A percentile compares a stretch with the other conserved stretches of the same genome.
These are phyloP conservation scores for Cyberlindnera veronae DNA, from an alignment of 805 yeast species.

Conservation along the genomic window DNA sequence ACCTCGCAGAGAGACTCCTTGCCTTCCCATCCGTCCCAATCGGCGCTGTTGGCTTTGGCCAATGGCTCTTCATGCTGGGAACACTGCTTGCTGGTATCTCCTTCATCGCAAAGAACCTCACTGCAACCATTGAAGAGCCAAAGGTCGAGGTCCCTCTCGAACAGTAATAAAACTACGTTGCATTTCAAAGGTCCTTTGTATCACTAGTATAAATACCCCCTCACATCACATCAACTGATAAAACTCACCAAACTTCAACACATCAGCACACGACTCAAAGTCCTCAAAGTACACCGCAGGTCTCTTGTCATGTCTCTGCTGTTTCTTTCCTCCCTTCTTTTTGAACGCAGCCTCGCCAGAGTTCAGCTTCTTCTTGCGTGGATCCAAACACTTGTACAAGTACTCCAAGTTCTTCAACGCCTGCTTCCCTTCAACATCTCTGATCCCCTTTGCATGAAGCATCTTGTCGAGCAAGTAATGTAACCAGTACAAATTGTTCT, in stretches of 20 bases:
- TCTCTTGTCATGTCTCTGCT: constrained; percentile 16
- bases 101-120: constrained; percentile 16
- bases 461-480: constrained; percentile 55
- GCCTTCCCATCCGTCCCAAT: constrained; percentile 50
- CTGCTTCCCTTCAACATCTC: constrained; percentile 21
- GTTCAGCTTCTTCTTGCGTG: constrained; percentile 27
- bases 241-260: constrained; percentile 16
- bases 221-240: constrained; percentile 4
- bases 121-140: constrained; percentile 7
- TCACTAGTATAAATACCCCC: not conserved
- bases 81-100: constrained; percentile 25
- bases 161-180: too few species aligned
- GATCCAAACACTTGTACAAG: constrained; percentile 34
- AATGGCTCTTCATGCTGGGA: constrained; percentile 47
- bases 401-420: constrained; percentile 28
- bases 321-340: constrained; percentile 1
- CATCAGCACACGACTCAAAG: constrained; percentile 25
- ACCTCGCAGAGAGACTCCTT: constrained; percentile 6
- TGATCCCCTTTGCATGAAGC: constrained; percentile 38
- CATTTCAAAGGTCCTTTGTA: not conserved
- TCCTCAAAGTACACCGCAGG: constrained; percentile 23
- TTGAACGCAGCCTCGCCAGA: constrained; percentile 20
- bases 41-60: constrained; percentile 59
- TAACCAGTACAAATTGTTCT: constrained; percentile 61
- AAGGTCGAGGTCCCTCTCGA: constrained; percentile 3